phyloP scores from a whole-genome alignment of 1,284 basidiomycete species.

The Leccinum angustisporum region DNA sequence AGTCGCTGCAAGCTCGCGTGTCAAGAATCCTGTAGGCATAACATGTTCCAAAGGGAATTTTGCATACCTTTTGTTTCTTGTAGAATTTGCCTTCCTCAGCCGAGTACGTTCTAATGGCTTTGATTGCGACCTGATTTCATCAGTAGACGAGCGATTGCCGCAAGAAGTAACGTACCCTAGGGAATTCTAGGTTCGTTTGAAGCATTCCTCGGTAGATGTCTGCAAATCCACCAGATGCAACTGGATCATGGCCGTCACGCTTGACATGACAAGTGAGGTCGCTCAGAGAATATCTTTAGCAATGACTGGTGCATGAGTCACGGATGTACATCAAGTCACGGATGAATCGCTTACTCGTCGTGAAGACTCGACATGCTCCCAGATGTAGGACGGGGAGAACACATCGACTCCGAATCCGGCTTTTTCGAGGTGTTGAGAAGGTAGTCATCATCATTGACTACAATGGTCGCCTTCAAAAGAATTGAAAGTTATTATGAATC shows the following conservation, averaged over 20 bases:
- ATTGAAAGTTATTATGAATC: not conserved
- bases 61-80: slow-evolving; percentile 15
- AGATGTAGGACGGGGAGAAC: not conserved
- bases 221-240: slow-evolving; percentile 18
- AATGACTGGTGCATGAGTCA: not conserved
- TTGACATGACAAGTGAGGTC: slow-evolving; percentile 14
- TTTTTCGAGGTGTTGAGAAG: not conserved
- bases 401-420: too few relatives aligned
- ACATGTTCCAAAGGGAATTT: not conserved
- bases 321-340: not conserved
- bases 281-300: slow-evolving; percentile 1
- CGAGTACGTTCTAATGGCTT: slow-evolving; percentile 19
- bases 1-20: slow-evolving; percentile 5
- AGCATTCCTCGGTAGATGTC: slow-evolving; percentile 19
- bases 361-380: not conserved
- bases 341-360: slow-evolving; percentile 1
- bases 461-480: not conserved
- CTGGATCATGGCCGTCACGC: slow-evolving; percentile 13
- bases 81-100: slow-evolving; percentile 5
- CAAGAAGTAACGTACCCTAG: slow-evolving; percentile 2
- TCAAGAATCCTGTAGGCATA: not conserved
- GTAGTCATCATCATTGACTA: not conserved
- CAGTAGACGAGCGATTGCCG: not conserved
- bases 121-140: slow-evolving; percentile 14
- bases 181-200: slow-evolving; percentile 6